Evolutionary conservation across 2,329 filamentous ascomycete genomes (phyloP).

Genomic region (Graphiopsis chlorocephala): DNA sequence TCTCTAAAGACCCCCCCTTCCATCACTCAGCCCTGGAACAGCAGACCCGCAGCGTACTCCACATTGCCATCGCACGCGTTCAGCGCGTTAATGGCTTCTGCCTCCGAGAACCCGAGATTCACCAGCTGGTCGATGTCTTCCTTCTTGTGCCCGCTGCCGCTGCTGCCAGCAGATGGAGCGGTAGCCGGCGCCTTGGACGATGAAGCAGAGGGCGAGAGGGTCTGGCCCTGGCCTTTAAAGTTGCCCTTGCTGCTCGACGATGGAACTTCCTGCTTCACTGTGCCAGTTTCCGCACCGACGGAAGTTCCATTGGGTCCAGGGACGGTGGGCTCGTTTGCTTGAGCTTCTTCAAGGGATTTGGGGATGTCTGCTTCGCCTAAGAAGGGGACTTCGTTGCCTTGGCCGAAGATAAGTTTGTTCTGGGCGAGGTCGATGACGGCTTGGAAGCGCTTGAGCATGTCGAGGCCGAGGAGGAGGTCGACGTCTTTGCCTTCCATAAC

Average conservation of each 20-base stretch:
- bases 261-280: slow-evolving; percentile 58
- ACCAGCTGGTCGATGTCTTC: slow-evolving; percentile 74
- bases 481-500: slow-evolving; percentile 99
- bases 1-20: not conserved
- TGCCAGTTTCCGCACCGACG: slow-evolving; percentile 80
- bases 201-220: slow-evolving; percentile 21
- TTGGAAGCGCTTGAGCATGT: slow-evolving; percentile 96
- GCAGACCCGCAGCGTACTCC: slow-evolving; percentile 79
- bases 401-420: slow-evolving; percentile 74
- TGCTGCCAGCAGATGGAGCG: slow-evolving; percentile 19
- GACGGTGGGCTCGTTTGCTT: slow-evolving; percentile 77
- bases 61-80: slow-evolving; percentile 82
- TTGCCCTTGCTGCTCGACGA: slow-evolving; percentile 26
- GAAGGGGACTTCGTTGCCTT: slow-evolving; percentile 80
- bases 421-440: slow-evolving; percentile 84
- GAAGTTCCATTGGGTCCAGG: slow-evolving; percentile 83
- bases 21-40: slow-evolving; percentile 50
- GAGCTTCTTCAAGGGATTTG: slow-evolving; percentile 69
- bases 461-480: slow-evolving; percentile 85
- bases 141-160: slow-evolving; percentile 46
- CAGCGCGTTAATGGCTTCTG: slow-evolving; percentile 75
- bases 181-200: slow-evolving; percentile 18
- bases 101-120: slow-evolving; percentile 71
- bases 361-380: slow-evolving; percentile 91
- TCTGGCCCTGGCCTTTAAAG: slow-evolving; percentile 35